Conservation (phyloP, 169 alveolate species). For the Eimeria mitis region DNA sequence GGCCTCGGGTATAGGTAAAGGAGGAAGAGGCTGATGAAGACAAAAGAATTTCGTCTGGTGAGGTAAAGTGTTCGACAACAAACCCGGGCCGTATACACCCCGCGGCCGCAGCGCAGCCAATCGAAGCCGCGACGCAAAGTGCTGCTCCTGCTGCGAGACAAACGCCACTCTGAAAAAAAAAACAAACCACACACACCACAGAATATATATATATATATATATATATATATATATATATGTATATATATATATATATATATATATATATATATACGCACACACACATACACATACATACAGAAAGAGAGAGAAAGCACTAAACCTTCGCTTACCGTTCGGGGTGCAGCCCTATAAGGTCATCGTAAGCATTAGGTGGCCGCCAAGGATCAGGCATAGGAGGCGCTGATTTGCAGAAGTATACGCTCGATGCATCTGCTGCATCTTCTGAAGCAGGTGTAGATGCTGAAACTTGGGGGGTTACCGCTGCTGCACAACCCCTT, state of each 20-base stretch:
- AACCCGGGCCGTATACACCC: conserved; percentile 44
- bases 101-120: conserved; percentile 39
- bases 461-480: neutral
- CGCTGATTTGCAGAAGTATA: conserved; percentile 33
- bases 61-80: conserved; percentile 32
- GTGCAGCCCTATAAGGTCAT: conserved; percentile 16
- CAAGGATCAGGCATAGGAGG: conserved; percentile 70
- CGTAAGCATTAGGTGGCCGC: conserved; percentile 65
- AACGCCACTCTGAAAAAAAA: conserved; percentile 12
- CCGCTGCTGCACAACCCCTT: neutral
- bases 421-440: neutral
- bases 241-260: no score
- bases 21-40: conserved; percentile 65
- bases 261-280: neutral
- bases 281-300: neutral
- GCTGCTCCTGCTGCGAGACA: conserved; percentile 46
- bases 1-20: conserved; percentile 51
- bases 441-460: neutral
- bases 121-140: conserved; percentile 17
- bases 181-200: neutral
- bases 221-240: no score
- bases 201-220: neutral
- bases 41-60: conserved; percentile 57
- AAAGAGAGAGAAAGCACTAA: neutral
- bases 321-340: neutral